Conservation (phyloP, 2,329 filamentous ascomycete genomes). For the Aureobasidium pullulans region DNA sequence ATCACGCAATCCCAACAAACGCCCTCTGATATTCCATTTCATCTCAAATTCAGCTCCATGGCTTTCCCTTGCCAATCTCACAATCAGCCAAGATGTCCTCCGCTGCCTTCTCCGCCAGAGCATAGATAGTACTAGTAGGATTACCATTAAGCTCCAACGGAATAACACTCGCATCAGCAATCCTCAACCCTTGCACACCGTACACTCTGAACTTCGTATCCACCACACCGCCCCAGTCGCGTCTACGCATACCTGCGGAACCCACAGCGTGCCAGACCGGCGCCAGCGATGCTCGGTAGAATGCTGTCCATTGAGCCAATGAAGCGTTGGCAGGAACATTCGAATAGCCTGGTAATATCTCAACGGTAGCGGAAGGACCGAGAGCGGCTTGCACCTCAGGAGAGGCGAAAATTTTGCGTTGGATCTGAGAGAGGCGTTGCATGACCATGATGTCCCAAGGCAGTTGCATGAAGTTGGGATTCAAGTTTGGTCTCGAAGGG, state of each 20-base stretch:
- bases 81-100: not conserved
- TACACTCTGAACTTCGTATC: constrained; percentile 25
- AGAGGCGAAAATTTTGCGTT: constrained; percentile 20
- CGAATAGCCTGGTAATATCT: constrained; percentile 20
- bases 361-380: constrained; percentile 24
- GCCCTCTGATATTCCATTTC: no score
- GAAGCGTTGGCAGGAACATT: constrained; percentile 1
- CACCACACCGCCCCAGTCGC: constrained; percentile 24
- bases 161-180: constrained; percentile 30
- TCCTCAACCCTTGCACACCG: constrained; percentile 23
- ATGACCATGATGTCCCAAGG: constrained; percentile 28
- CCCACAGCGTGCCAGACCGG: not conserved
- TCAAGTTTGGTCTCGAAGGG: constrained; percentile 29
- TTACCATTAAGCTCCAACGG: constrained; percentile 19
- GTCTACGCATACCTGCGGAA: constrained; percentile 18
- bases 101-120: constrained; percentile 20
- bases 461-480: constrained; percentile 35
- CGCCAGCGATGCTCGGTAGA: not conserved
- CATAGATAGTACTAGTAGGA: constrained; percentile 20
- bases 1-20: no score
- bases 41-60: not conserved
- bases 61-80: not conserved
- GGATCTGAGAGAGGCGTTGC: constrained; percentile 23
- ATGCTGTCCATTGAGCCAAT: constrained; percentile 13
- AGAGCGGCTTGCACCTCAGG: not conserved